Evolutionary conservation across 331 rosid species (phyloP), one percentile per base, ranked within the genome.

Genomic region (Cydonia oblonga): DNA sequence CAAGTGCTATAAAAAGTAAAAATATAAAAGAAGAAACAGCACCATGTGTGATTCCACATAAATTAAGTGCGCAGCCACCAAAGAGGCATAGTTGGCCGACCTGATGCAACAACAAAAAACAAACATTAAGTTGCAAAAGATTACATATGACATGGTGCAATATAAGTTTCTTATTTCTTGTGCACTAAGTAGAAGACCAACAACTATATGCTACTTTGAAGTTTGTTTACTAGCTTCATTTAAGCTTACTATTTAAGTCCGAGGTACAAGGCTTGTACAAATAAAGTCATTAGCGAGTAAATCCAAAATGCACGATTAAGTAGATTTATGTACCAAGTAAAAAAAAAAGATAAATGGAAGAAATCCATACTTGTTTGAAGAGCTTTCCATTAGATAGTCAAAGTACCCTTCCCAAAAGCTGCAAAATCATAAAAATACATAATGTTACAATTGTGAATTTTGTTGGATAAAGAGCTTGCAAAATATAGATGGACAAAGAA

Each of bases 401-500:
- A 91, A 95, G 84, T 91, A 91, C 72, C 97, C 97, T 83, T 95
- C 98, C 98, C 98, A 95, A 79, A 95, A 91, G 71, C 98, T 95
- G 87, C 79, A 80, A 68, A 83, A 70, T 68, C 42, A 38, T 38
- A 75, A 57, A n/a, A 4, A 33, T 9, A 38, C 4, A 10, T 9
- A 38, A 38, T 9, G 42, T 38, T 38, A 38, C 42, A 38, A 38
- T 38, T 38, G 42, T 38, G 13, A 38, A 9, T 38, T 38, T 38
- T 38, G 42, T 38, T 38, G 42, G 42, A 38, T 38, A 9, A 38
- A 9, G 13, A 38, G 42, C 42, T 38, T 38, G 42, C 42, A 35
- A 35, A 38, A 38, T 9, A 38, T 38, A 38, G 42, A 38, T 38
- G 9, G 42, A 38, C 42, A 35, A 35, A 9, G 4, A 35, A 35